phyloP scores from a whole-genome alignment of 2,329 filamentous ascomycete genomes.

The Cercospora brassicicola region DNA sequence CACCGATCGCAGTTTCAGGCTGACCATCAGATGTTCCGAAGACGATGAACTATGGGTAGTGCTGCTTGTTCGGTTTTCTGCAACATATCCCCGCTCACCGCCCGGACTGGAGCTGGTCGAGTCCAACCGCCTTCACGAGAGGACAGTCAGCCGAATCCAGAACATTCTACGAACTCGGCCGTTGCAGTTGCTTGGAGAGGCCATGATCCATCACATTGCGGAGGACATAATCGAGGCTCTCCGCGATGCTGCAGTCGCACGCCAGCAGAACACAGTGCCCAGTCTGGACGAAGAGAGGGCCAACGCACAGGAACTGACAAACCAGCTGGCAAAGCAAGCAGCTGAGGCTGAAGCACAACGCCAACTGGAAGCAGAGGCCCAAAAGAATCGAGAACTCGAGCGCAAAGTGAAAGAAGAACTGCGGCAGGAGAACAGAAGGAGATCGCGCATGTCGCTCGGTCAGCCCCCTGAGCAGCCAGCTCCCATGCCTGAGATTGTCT shows the following conservation, averaged over 20 bases:
- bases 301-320: constrained; percentile 72
- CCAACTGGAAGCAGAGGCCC: constrained; percentile 37
- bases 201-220: constrained; percentile 65
- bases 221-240: constrained; percentile 67
- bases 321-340: constrained; percentile 55
- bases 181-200: constrained; percentile 61
- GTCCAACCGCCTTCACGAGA: constrained; percentile 64
- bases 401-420: constrained; percentile 69
- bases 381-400: constrained; percentile 59
- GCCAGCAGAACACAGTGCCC: constrained; percentile 71
- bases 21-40: constrained; percentile 71
- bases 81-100: constrained; percentile 84
- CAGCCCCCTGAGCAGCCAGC: constrained; percentile 41
- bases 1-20: constrained; percentile 76
- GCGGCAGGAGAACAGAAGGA: constrained; percentile 69
- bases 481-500: constrained; percentile 23
- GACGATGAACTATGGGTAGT: constrained; percentile 70
- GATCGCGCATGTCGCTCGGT: constrained; percentile 57
- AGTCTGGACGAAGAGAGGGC: constrained; percentile 88
- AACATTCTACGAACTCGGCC: constrained; percentile 69
- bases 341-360: constrained; percentile 45
- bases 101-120: constrained; percentile 71
- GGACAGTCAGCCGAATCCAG: constrained; percentile 69
- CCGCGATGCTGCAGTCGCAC: constrained; percentile 79
- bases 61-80: constrained; percentile 77